Evolutionary conservation across 805 yeast genomes (phyloP).

Genomic region (Lipomyces yamanashiensis): DNA sequence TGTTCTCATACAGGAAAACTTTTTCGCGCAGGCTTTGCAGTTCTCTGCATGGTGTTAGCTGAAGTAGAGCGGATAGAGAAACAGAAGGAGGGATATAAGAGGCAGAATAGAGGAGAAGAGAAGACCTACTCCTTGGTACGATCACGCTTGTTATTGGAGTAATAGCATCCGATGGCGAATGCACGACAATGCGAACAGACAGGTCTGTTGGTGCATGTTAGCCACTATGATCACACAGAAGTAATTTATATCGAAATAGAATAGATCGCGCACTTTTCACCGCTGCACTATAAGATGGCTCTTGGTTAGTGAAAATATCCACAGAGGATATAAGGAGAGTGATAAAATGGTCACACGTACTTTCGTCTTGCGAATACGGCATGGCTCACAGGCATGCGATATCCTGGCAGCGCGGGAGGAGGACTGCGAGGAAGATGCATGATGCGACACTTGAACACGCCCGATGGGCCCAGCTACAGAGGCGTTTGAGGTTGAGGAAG

Average conservation of each 20-base stretch:
- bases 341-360: neutral
- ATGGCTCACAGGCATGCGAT: constrained; percentile 32
- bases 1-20: constrained; percentile 17
- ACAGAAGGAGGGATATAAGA: neutral
- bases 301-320: neutral
- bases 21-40: constrained; percentile 22
- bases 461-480: no score
- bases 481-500: no score
- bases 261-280: constrained; percentile 17
- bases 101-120: neutral
- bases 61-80: neutral
- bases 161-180: constrained; percentile 28
- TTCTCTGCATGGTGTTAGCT: constrained; percentile 10
- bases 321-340: neutral
- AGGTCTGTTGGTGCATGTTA: constrained; percentile 8
- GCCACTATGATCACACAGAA: neutral
- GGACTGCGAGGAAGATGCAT: constrained; percentile 3
- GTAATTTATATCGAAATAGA: neutral
- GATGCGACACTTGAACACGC: no score
- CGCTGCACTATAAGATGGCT: constrained; percentile 21
- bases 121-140: constrained; percentile 24
- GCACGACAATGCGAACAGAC: constrained; percentile 26
- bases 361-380: constrained; percentile 29
- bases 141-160: constrained; percentile 28
- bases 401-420: constrained; percentile 19